Base-by-base conservation (phyloP, 768 basidiomycete genomes). In the Kwoniella dendrophila region DNA sequence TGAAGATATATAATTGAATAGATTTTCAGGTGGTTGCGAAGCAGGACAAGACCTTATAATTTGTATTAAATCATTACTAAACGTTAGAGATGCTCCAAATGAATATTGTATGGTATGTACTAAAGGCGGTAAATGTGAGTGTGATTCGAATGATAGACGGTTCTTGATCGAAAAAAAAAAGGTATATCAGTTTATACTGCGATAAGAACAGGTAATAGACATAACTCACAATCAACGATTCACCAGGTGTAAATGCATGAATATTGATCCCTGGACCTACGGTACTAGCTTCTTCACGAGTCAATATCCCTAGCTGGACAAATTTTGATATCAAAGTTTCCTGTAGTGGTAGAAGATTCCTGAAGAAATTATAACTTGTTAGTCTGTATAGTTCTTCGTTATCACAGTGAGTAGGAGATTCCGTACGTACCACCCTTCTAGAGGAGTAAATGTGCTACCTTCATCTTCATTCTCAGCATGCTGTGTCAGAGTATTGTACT, bases 351-450 rank as follows among this genome's bases (percentile, higher is more conserved):
- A 32, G 24, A 1, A 65, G 14, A 26, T 47, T 27, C 71, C 71
- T 72, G 41, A 45, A 38, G 2, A 30, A 3, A 20, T 8, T 8
- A 14, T 26, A 36, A 43, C 26, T n/a, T 33, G 43, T 33, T 32
- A 14, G 41, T 8, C 8, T 26, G 18, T n/a, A n/a, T 36, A 27
- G 26, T 33, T 11, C 6, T 26, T n/a, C n/a, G 29, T 51, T 56
- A 3, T 3, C 2, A 20, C 30, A 56, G 10, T 44, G 1, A 40
- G 38, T 34, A 30, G 12, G 26, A 30, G n/a, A 20, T 18, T 26
- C 7, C 22, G 18, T 8, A 66, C 68, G 51, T 36, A 68, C 73
- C 73, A 75, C 53, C 73, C 73, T 12, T 70, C 71, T 1, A 67
- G 57, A 10, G 48, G 54, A 5, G 47, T 48, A 52, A 64, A 68